Evolutionary conservation across 306 rosid genomes (phyloP).

Genomic region (Psophocarpus tetragonolobus): DNA sequence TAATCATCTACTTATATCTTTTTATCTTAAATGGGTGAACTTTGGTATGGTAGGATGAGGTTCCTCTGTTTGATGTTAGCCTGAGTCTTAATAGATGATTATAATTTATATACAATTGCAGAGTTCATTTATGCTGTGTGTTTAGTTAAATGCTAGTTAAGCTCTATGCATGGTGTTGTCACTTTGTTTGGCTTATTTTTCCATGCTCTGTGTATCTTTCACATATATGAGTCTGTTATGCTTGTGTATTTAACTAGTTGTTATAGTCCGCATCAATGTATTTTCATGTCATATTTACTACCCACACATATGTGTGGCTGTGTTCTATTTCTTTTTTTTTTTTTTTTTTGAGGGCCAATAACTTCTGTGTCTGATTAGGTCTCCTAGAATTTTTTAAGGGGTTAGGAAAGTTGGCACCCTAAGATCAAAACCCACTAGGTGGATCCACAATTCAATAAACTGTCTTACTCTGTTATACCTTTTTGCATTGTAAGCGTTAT

Average conservation of each 20-base stretch:
- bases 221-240: neutral
- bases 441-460: constrained; percentile 8
- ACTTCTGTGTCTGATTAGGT: neutral
- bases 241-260: constrained; percentile 17
- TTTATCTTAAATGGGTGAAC: constrained; percentile 26
- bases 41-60: constrained; percentile 28
- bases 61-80: constrained; percentile 14
- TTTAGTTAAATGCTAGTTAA: constrained; percentile 6
- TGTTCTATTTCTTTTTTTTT: neutral
- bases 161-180: constrained; percentile 2
- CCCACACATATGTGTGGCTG: neutral
- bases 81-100: constrained; percentile 29
- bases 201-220: constrained; percentile 7
- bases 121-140: constrained; percentile 1
- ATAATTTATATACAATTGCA: too few species aligned
- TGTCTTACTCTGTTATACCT: constrained; percentile 8
- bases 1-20: constrained; percentile 16
- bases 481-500: constrained; percentile 27
- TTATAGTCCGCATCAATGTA: neutral
- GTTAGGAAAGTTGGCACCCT: neutral
- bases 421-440: constrained; percentile 17
- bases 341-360: neutral
- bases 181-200: constrained; percentile 12
- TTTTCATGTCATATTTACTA: constrained; percentile 13
- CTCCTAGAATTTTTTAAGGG: neutral